Evolutionary conservation across 2,329 filamentous ascomycete species (phyloP), one percentile per base, ranked within the genome.

Genomic region (Botrytis porri): DNA sequence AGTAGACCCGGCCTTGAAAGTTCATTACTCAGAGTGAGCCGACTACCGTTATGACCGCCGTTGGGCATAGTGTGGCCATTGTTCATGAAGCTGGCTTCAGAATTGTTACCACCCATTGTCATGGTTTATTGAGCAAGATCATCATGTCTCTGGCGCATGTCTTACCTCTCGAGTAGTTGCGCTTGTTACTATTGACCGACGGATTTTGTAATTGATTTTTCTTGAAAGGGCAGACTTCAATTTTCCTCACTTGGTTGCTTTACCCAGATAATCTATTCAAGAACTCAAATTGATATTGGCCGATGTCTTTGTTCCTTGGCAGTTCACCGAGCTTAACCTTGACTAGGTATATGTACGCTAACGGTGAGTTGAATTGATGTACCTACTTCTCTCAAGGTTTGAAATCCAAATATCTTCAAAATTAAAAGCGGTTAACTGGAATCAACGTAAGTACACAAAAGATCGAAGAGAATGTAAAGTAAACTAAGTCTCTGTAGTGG

Each of bases 1-100:
- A 73, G 73, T 25, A 79, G 73, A 63, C 77, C 76, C 4, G 70
- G 63, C 48, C 67, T 63, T 29, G 39, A 43, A 8, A 70, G 22
- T n/a, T 45, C 65, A 39, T 70, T 45, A 25, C 43, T 43, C 39
- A n/a, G 8, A 32, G 45, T 69, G 32, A 59, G 39, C 4, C 29
- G 59, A 51, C 51, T 67, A 12, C 37, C 16, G 1, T 16, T 25
- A 18, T 25, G 25, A 41, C 29, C 48, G 18, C 32, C 51, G 18
- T 25, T 59, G 14, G 9, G 4, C 18, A 48, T 14, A 20, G 32
- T 35, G 62, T 22, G 62, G 43, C 29, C 20, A 59, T 71, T 71
- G 39, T 57, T 45, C 48, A 51, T 37, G 5, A 22, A 39, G 61
- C 60, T 16, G n/a, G 14, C 37, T 7, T 20, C 59, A n/a, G 51